These are phyloP conservation scores for Mycosphaerella sp. DNA, from an alignment of 2,329 filamentous ascomycete genomes.

Conservation along the genomic window DNA sequence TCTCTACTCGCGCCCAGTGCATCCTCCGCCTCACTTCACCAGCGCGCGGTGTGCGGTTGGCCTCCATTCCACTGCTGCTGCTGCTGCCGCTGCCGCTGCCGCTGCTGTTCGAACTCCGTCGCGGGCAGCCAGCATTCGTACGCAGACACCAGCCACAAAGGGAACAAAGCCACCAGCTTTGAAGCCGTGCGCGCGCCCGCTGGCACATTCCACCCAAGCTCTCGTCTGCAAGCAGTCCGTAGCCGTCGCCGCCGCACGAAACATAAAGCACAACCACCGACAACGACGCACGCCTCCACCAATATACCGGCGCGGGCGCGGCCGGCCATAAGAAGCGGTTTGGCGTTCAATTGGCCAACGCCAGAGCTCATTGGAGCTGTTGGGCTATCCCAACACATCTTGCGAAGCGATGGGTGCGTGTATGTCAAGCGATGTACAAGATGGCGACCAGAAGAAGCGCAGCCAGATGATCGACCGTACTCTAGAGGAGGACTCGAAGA, in stretches of 20 bases:
- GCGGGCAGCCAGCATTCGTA: slow-evolving; percentile 1
- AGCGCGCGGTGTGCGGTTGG: neutral
- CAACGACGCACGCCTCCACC: neutral
- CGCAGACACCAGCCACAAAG: slow-evolving; percentile 11
- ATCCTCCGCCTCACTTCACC: neutral
- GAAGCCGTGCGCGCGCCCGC: slow-evolving; percentile 15
- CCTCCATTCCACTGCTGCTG: neutral
- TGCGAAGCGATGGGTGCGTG: slow-evolving; percentile 70
- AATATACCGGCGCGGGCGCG: slow-evolving; percentile 12
- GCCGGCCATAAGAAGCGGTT: slow-evolving; percentile 19
- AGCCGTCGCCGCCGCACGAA: neutral
- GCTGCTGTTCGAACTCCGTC: neutral
- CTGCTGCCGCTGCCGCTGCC: neutral
- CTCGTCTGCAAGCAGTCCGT: slow-evolving; percentile 13
- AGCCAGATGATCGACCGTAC: slow-evolving; percentile 92
- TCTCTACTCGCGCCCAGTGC: neutral
- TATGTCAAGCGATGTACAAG: slow-evolving; percentile 79
- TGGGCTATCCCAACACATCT: slow-evolving; percentile 18
- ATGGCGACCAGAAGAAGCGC: slow-evolving; percentile 87
- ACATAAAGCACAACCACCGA: slow-evolving; percentile 1
- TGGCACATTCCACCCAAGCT: slow-evolving; percentile 19
- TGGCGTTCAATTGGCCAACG: slow-evolving; percentile 17
- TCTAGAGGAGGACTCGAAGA: slow-evolving; percentile 88
- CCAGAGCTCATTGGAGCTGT: slow-evolving; percentile 27
- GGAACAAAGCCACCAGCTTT: slow-evolving; percentile 1